A percentile compares a stretch with the other conserved stretches of the same genome.
These are phyloP conservation scores for Stagonosporopsis chrysanthemi DNA, from an alignment of 2,329 filamentous ascomycete species.

Conservation along the genomic window DNA sequence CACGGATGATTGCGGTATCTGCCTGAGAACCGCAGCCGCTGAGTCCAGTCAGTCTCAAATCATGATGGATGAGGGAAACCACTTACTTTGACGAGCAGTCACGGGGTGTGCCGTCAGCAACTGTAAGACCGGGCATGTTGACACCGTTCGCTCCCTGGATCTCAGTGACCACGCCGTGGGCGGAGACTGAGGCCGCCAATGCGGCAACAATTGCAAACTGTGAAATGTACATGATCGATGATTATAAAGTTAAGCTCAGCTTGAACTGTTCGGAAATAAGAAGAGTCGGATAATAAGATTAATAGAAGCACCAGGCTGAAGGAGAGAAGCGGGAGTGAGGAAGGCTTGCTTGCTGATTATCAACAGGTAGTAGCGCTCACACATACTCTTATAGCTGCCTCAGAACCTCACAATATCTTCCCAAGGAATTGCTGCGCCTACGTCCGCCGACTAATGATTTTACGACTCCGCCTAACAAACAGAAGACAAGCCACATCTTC, in stretches of 20 bases:
- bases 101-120: constrained; percentile 71
- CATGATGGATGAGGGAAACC: background rate
- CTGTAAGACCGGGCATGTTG: constrained; percentile 67
- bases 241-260: constrained; percentile 26
- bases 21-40: constrained; percentile 68
- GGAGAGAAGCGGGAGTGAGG: constrained; percentile 21
- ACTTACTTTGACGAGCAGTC: constrained; percentile 64
- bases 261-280: constrained; percentile 12
- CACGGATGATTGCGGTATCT: constrained; percentile 73
- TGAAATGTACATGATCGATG: constrained; percentile 39
- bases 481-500: constrained; percentile 8
- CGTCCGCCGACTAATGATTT: constrained; percentile 8
- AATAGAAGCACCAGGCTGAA: constrained; percentile 33
- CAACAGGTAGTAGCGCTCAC: constrained; percentile 5
- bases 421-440: constrained; percentile 1
- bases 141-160: constrained; percentile 68
- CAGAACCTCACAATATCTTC: constrained; percentile 4
- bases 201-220: constrained; percentile 35
- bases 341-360: constrained; percentile 29
- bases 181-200: constrained; percentile 55
- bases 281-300: constrained; percentile 4
- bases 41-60: constrained; percentile 21
- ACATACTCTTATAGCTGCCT: constrained; percentile 30
- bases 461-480: constrained; percentile 4
- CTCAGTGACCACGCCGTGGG: constrained; percentile 65